phyloP scores from a whole-genome alignment of 495 filamentous ascomycete species.

The Penicillium waksmanii region DNA sequence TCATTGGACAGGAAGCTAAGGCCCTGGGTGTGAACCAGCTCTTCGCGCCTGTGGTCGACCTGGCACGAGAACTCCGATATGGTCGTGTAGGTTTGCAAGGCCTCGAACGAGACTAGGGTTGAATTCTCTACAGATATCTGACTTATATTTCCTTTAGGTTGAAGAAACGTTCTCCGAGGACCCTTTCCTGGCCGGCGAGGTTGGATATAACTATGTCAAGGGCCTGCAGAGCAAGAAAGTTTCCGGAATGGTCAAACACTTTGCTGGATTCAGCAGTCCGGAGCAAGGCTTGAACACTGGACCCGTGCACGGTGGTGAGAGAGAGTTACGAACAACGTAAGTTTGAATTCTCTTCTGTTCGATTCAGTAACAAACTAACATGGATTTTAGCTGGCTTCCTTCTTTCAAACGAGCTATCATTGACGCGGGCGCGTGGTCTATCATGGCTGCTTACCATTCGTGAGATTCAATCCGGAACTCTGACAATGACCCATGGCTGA shows the following conservation, averaged over 20 bases:
- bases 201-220: slow-evolving; percentile 61
- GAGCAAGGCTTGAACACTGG: slow-evolving; percentile 72
- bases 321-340: slow-evolving; percentile 66
- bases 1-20: slow-evolving; percentile 62
- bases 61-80: slow-evolving; percentile 68
- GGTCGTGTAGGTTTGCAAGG: slow-evolving; percentile 49
- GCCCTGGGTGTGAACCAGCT: slow-evolving; percentile 70
- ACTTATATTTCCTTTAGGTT: slow-evolving; percentile 38
- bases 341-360: not conserved
- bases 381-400: slow-evolving; percentile 55
- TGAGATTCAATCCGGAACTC: slow-evolving; percentile 24
- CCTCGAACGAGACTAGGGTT: too few relatives aligned
- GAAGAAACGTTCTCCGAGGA: slow-evolving; percentile 74
- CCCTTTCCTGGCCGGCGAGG: slow-evolving; percentile 61
- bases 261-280: slow-evolving; percentile 63
- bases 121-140: too few relatives aligned
- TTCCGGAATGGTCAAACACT: slow-evolving; percentile 72
- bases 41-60: slow-evolving; percentile 68
- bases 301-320: slow-evolving; percentile 68
- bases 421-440: slow-evolving; percentile 64
- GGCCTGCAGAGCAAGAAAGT: slow-evolving; percentile 66
- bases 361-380: not conserved
- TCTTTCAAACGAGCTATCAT: slow-evolving; percentile 69
- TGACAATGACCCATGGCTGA: not conserved
- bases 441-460: slow-evolving; percentile 72